These are phyloP conservation scores for Aspergillus clavatus DNA, from an alignment of 2,329 filamentous ascomycete species.

Conservation along the genomic window DNA sequence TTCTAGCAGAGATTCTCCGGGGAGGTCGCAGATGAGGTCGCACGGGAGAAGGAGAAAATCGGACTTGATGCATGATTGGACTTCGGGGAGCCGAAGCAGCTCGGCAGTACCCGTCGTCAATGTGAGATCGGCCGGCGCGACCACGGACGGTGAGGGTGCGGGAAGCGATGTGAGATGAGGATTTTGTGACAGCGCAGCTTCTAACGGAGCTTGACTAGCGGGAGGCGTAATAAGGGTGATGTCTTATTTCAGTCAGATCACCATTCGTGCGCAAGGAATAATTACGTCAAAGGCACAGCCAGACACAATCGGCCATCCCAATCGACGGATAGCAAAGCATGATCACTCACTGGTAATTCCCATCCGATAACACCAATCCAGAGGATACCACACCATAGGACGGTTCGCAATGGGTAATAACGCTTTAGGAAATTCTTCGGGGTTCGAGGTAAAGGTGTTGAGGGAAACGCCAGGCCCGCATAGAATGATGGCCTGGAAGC, in stretches of 20 bases:
- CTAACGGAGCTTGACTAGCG: conserved; percentile 39
- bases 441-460: conserved; percentile 48
- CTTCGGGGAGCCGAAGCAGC: conserved; percentile 76
- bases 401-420: conserved; percentile 48
- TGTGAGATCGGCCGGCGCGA: conserved; percentile 70
- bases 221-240: conserved; percentile 48
- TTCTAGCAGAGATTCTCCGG: conserved; percentile 75
- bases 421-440: conserved; percentile 46
- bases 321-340: neutral
- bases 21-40: conserved; percentile 85
- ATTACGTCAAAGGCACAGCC: too few relatives aligned
- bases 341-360: conserved; percentile 41
- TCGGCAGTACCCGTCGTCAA: conserved; percentile 87
- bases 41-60: conserved; percentile 92
- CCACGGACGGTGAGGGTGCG: conserved; percentile 57
- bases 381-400: conserved; percentile 47
- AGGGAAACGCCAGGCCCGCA: conserved; percentile 47
- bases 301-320: too few relatives aligned
- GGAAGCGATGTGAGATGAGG: conserved; percentile 48
- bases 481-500: conserved; percentile 47
- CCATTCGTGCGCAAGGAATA: too few relatives aligned
- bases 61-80: conserved; percentile 69
- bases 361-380: conserved; percentile 48
- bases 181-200: conserved; percentile 46
- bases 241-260: conserved; percentile 19